phyloP scores from a whole-genome alignment of 2,329 filamentous ascomycete genomes.

The Neopestalotiopsis sp. region DNA sequence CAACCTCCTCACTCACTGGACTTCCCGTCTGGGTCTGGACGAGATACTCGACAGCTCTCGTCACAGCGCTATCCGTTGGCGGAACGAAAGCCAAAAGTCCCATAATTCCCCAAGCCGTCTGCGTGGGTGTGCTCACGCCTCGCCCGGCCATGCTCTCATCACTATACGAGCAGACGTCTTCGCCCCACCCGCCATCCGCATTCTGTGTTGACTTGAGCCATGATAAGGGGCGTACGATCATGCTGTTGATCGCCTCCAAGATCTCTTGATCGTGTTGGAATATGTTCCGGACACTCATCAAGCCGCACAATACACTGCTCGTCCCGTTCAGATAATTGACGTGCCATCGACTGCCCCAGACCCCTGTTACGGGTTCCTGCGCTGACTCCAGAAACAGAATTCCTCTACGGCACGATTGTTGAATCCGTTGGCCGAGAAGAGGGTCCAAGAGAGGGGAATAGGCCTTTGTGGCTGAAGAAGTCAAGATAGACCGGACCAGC shows the following conservation, averaged over 20 bases:
- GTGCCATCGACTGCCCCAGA: conserved; percentile 41
- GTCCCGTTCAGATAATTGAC: conserved; percentile 42
- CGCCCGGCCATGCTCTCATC: conserved; percentile 21
- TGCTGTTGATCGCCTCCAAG: not conserved
- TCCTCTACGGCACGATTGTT: conserved; percentile 23
- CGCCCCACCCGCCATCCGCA: conserved; percentile 39
- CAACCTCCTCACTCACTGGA: conserved; percentile 5
- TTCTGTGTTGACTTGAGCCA: conserved; percentile 37
- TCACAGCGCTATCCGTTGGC: not conserved
- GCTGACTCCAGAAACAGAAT: conserved; percentile 30
- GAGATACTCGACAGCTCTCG: conserved; percentile 7
- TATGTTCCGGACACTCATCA: conserved; percentile 25
- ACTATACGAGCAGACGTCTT: conserved; percentile 30
- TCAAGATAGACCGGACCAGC: conserved; percentile 12
- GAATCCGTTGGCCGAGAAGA: not conserved
- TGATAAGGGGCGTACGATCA: conserved; percentile 18
- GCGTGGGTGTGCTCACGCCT: conserved; percentile 34
- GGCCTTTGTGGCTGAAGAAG: not conserved
- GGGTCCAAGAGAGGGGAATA: not conserved
- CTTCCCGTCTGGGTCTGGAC: conserved; percentile 18
- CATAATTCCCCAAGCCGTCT: conserved; percentile 41
- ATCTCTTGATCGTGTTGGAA: conserved; percentile 20
- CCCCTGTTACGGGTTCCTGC: conserved; percentile 32
- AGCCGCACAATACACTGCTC: conserved; percentile 36
- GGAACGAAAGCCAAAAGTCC: conserved; percentile 26